A percentile compares a stretch with the other conserved stretches of the same genome.
Evolutionary conservation across 352 stramenopile genomes (phyloP).

Genomic region (Phytophthora colocasiae): DNA sequence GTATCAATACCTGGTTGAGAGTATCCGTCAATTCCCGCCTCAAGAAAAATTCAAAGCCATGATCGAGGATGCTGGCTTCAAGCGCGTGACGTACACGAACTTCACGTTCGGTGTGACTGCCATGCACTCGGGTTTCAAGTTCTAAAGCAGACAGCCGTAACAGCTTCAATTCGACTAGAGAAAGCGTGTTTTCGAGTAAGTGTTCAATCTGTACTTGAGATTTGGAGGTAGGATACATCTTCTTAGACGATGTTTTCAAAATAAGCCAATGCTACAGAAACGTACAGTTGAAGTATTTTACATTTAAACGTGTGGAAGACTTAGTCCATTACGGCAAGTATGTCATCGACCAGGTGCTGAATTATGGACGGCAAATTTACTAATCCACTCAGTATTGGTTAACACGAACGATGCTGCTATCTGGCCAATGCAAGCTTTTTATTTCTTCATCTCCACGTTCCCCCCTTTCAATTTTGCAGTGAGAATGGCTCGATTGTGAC

Average conservation of each 20-base stretch:
- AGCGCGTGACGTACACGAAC: slow-evolving; percentile 94
- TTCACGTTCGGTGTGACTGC: slow-evolving; percentile 98
- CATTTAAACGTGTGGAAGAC: too few relatives aligned
- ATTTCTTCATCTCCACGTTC: slow-evolving; percentile 41
- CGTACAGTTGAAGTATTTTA: too few relatives aligned
- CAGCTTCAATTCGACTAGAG: slow-evolving; percentile 11
- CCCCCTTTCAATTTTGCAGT: slow-evolving; percentile 72
- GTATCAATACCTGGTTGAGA: slow-evolving; percentile 99
- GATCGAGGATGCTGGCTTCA: slow-evolving; percentile 96
- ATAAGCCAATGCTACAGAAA: too few relatives aligned
- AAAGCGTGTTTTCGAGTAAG: slow-evolving; percentile 1
- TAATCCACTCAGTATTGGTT: too few relatives aligned
- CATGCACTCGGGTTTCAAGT: slow-evolving; percentile 97
- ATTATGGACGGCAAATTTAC: too few relatives aligned
- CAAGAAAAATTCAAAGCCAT: slow-evolving; percentile 96
- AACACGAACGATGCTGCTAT: too few relatives aligned
- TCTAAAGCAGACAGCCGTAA: slow-evolving; percentile 48
- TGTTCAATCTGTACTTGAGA: too few relatives aligned
- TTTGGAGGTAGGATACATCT: too few relatives aligned
- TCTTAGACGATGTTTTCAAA: too few relatives aligned
- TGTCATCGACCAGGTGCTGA: too few relatives aligned
- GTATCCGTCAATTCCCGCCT: slow-evolving; percentile 98
- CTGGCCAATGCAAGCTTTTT: not conserved
- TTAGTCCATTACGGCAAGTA: too few relatives aligned
- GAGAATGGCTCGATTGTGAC: slow-evolving; percentile 87